These are phyloP conservation scores for Ceratocystiopsis brevicomis DNA, from an alignment of 2,329 filamentous ascomycete species.

Conservation along the genomic window DNA sequence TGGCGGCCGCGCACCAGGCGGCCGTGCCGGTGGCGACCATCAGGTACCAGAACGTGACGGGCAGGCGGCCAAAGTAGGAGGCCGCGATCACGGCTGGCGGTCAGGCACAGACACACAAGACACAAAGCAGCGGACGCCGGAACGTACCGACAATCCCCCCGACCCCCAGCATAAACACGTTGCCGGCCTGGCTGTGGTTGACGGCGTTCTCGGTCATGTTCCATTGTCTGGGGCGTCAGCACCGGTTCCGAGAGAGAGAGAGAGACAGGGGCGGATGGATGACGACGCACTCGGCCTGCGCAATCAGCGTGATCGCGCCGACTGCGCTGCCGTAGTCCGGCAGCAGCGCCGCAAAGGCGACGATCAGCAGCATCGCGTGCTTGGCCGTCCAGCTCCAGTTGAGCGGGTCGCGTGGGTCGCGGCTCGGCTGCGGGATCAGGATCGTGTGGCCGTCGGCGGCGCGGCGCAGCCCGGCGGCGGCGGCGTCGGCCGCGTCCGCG, in stretches of 20 bases:
- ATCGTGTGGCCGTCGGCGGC: constrained; percentile 25
- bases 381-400: constrained; percentile 34
- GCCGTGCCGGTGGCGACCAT: constrained; percentile 19
- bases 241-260: too few relatives aligned
- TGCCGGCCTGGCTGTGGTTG: constrained; percentile 31
- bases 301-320: constrained; percentile 23
- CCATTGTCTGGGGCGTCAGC: constrained; percentile 24
- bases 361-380: constrained; percentile 26
- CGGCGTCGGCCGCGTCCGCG: constrained; percentile 15
- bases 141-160: constrained; percentile 18
- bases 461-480: constrained; percentile 14
- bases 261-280: too few relatives aligned
- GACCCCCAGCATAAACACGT: constrained; percentile 30
- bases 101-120: background rate
- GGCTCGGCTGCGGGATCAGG: constrained; percentile 34
- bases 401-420: constrained; percentile 30
- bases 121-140: constrained; percentile 9
- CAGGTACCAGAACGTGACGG: constrained; percentile 24
- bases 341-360: constrained; percentile 26
- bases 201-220: constrained; percentile 26
- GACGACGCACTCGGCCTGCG: constrained; percentile 19
- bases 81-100: constrained; percentile 19
- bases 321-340: constrained; percentile 30
- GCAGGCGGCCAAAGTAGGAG: constrained; percentile 25
- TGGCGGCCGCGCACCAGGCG: constrained; percentile 25